Base-by-base conservation (phyloP, 2,329 filamentous ascomycete species). In the Fusarium pilosicola region DNA sequence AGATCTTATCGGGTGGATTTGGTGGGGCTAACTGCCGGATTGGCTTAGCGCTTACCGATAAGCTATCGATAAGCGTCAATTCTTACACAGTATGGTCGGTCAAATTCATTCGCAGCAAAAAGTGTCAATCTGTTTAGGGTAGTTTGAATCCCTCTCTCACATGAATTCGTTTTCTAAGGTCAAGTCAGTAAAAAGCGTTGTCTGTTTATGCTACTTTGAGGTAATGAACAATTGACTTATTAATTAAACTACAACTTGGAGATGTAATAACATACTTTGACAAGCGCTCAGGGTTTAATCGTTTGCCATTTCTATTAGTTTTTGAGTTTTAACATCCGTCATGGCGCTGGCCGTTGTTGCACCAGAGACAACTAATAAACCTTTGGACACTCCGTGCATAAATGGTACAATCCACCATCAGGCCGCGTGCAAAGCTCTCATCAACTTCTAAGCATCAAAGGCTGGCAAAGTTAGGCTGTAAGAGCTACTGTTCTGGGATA, bases 321-420 rank as follows among this genome's bases (percentile, higher is more conserved):
- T 38, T 36, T 36, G 34, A 36, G 7, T 0, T 3, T 7, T 17
- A 2, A 36, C 2, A 0, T 8, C 3, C 0, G 2, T 17, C 1
- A 9, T 0, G 9, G 34, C 6, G 7, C 6, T 17, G 3, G 6
- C 8, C 14, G 1, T 34, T 34, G 6, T 36, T 1, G 3, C 2
- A 1, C 7, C 7, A 14, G 14, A 15, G 1, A 8, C 0, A 17
- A 8, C 5, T 36, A 8, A n/a, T n/a, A n/a, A n/a, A n/a, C n/a
- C n/a, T n/a, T n/a, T n/a, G n/a, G n/a, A n/a, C 15, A 36, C 6
- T 9, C 6, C 34, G 3, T 9, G 7, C 7, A 17, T 36, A 4
- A 1, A 17, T 36, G 15, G 15, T 36, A 17, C 1, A 4, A 14
- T 14, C 7, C 3, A 17, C 15, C 14, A 36, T 17, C 7, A 15